Evolutionary conservation across 1,284 basidiomycete species (phyloP), one percentile per base, ranked within the genome.

Genomic region (Ustilago vetiveriae): DNA sequence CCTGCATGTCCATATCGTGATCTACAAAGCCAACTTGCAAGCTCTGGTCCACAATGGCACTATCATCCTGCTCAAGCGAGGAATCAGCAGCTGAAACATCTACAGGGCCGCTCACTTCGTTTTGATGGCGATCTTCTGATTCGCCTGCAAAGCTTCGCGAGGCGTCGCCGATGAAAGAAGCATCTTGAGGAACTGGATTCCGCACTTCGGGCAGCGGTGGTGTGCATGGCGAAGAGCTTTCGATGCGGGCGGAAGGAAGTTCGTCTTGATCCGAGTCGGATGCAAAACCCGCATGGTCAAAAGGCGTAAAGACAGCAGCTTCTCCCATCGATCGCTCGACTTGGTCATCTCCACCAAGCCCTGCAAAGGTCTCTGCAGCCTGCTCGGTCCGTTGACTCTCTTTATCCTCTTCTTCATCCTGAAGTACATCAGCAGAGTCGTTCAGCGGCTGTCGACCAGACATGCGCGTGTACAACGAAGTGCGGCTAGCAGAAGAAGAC

Each of bases 211-310:
- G 4, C 45, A 4, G 44, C 27, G 37, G 39, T 4, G 39, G n/a
- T 6, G 39, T 29, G 23, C 5, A 17, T 11, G 29, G 23, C 27
- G 46, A 39, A 30, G 36, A 29, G 7, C 5, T 6, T 27, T 11
- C 27, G 21, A 32, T 9, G 11, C 38, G 22, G 16, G 35, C n/a
- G 16, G 24, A 10, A 27, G 35, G 37, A 27, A 29, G 21, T 41
- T 46, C 58, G 30, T 52, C 53, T 23, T 42, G 49, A 42, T 64
- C 60, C 36, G 60, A 57, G 35, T 64, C 60, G 7, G 54, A 64
- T 10, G 44, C 60, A 30, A 57, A 64, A 11, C 49, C 60, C 32
- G 42, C 39, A 43, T 60, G 52, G 51, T 58, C 52, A 11, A 32
- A 53, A 5, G 54, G 42, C 30, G 49, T 13, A 37, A 57, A 17